Conservation (phyloP, 2,329 filamentous ascomycete species). For the Ceratocystis cubensis region DNA sequence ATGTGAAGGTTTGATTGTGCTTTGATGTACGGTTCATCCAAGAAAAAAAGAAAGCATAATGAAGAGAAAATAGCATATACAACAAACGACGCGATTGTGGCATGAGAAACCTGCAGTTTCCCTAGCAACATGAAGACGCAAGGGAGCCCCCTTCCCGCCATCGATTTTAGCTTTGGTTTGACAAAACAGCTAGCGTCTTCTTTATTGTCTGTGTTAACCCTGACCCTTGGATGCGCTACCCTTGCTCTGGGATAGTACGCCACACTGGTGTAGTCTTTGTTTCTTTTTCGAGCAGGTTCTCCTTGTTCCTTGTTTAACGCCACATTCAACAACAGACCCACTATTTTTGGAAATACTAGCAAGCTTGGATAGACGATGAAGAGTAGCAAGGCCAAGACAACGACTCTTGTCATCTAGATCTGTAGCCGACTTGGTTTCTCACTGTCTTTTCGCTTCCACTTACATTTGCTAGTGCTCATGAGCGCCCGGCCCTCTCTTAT, state of each 20-base stretch:
- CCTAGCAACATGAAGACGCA: conserved; percentile 16
- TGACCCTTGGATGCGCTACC: background rate
- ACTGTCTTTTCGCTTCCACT: background rate
- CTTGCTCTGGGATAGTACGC: background rate
- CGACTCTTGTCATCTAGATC: background rate
- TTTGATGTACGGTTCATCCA: background rate
- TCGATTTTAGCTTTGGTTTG: conserved; percentile 2
- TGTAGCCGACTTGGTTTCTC: background rate
- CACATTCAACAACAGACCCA: background rate
- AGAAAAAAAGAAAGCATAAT: conserved; percentile 1
- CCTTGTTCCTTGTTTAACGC: background rate
- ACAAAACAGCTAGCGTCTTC: conserved; percentile 1
- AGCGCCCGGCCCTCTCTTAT: conserved; percentile 6
- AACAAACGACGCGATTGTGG: background rate
- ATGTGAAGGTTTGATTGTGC: background rate
- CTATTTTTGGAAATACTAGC: conserved; percentile 8
- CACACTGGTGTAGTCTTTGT: background rate
- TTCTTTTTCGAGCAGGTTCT: background rate
- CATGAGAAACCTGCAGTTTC: conserved; percentile 15
- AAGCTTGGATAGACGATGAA: conserved; percentile 3
- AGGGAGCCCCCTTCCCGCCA: conserved; percentile 9
- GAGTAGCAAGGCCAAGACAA: background rate
- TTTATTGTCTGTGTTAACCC: background rate
- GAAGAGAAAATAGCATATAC: background rate
- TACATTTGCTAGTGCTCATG: conserved; percentile 1